Evolutionary conservation across 371 early-diverging fungal genomes (phyloP).

Genomic region (Rhizomucor pusillus): DNA sequence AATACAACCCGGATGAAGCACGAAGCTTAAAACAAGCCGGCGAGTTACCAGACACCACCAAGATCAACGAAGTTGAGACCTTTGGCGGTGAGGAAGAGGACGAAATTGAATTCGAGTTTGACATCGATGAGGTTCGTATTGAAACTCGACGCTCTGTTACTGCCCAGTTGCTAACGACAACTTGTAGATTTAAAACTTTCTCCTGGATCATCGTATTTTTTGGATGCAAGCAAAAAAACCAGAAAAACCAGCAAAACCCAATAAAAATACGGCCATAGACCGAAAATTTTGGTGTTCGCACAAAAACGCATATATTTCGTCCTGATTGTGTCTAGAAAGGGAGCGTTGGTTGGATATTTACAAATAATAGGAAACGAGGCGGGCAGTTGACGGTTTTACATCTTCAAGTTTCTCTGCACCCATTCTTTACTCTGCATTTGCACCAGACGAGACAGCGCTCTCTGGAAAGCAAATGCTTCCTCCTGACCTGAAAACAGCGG

Average conservation of each 20-base stretch:
- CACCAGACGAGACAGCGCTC: constrained; percentile 84
- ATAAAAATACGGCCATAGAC: no score
- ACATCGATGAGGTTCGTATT: constrained; percentile 75
- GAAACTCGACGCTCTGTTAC: no score
- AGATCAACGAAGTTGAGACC: constrained; percentile 77
- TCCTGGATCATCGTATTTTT: no score
- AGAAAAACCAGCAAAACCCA: neutral
- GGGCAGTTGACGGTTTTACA: neutral
- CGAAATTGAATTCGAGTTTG: constrained; percentile 89
- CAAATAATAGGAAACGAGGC: no score
- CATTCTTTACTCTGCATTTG: constrained; percentile 85
- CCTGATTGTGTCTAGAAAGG: no score
- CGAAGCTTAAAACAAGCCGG: constrained; percentile 92
- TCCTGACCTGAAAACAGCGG: constrained; percentile 86
- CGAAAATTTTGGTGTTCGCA: no score
- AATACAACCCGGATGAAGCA: constrained; percentile 99
- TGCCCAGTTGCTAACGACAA: no score
- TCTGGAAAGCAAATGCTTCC: constrained; percentile 94
- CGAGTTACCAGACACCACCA: constrained; percentile 94
- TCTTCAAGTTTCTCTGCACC: constrained; percentile 28
- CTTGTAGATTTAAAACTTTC: no score
- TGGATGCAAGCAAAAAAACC: neutral
- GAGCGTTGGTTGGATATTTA: no score
- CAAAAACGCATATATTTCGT: no score
- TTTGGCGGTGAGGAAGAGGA: constrained; percentile 73